Percentiles rank a stretch among this genome's conserved stretches.
Conservation (phyloP, 1,284 basidiomycete species). For the Fereydounia khargensis region DNA sequence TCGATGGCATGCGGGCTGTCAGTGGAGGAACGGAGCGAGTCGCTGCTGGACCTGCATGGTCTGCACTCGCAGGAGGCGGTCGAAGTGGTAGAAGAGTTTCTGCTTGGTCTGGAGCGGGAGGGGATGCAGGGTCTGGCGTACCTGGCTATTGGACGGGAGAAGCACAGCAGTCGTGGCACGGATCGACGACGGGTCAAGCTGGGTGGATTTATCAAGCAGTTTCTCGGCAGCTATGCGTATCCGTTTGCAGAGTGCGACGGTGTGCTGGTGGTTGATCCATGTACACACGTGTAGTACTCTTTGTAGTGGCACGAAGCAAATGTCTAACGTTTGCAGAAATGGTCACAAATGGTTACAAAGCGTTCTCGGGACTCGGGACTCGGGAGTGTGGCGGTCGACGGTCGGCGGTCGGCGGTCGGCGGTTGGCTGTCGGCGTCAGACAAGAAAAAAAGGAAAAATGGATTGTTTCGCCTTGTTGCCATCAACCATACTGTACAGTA, state of each 20-base stretch:
- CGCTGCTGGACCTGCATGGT: constrained; percentile 60
- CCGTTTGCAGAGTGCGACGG: constrained; percentile 92
- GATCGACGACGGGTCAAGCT: constrained; percentile 78
- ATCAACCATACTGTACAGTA: too few relatives aligned
- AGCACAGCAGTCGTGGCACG: constrained; percentile 82
- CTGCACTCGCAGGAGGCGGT: constrained; percentile 87
- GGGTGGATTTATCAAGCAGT: constrained; percentile 79
- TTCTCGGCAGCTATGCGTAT: constrained; percentile 76
- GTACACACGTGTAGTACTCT: constrained; percentile 67
- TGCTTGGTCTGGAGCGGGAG: constrained; percentile 75
- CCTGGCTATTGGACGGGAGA: constrained; percentile 88
- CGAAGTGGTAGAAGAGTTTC: constrained; percentile 84
- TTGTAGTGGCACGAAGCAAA: too few relatives aligned
- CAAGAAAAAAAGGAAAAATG: constrained; percentile 6
- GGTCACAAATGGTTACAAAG: too few relatives aligned
- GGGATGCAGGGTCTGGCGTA: constrained; percentile 71
- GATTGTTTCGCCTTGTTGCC: constrained; percentile 2
- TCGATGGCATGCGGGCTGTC: constrained; percentile 64
- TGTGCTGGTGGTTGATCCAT: constrained; percentile 78
- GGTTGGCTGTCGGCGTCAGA: too few relatives aligned
- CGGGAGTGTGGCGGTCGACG: too few relatives aligned
- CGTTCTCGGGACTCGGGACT: too few relatives aligned
- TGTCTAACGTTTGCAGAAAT: too few relatives aligned
- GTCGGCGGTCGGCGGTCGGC: too few relatives aligned
- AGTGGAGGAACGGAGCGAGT: constrained; percentile 63